Conservation (phyloP, 176 grass and related monocot genomes). For the Musa troglodytarum region DNA sequence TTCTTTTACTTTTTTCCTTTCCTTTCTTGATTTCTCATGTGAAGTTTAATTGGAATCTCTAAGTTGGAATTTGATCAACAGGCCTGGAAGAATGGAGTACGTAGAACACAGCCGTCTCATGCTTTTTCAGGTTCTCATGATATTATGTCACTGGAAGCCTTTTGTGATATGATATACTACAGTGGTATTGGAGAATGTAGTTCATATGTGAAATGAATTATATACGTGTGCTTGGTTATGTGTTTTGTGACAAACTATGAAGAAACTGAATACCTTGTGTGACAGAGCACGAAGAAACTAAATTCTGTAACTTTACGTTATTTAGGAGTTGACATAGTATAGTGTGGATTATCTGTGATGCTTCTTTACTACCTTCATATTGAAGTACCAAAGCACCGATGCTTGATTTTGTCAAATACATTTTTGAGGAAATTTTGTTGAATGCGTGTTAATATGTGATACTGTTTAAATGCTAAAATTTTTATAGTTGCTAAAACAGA, state of each 20-base stretch:
- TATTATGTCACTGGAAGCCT: slow-evolving; percentile 19
- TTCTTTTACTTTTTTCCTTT: neutral
- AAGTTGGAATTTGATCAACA: slow-evolving; percentile 11
- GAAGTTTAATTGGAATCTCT: slow-evolving; percentile 2
- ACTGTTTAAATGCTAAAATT: too few relatives aligned
- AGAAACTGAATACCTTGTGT: neutral
- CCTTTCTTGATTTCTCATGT: neutral
- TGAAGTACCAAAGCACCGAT: too few relatives aligned
- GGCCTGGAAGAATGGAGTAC: slow-evolving; percentile 23
- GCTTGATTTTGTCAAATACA: too few relatives aligned
- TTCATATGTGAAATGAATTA: neutral
- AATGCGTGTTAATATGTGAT: too few relatives aligned
- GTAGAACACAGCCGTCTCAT: slow-evolving; percentile 24
- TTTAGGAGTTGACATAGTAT: neutral
- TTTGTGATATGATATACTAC: neutral
- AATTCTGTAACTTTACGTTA: neutral
- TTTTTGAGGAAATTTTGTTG: too few relatives aligned
- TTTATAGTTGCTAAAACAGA: too few relatives aligned
- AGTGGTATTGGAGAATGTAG: neutral
- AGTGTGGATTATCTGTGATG: too few relatives aligned
- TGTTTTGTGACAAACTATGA: neutral
- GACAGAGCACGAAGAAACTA: neutral
- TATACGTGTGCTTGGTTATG: neutral
- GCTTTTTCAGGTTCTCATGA: slow-evolving; percentile 31
- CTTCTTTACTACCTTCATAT: too few relatives aligned